These are phyloP conservation scores for Maudiozyma turicensis DNA, from an alignment of 805 yeast species.

Conservation along the genomic window DNA sequence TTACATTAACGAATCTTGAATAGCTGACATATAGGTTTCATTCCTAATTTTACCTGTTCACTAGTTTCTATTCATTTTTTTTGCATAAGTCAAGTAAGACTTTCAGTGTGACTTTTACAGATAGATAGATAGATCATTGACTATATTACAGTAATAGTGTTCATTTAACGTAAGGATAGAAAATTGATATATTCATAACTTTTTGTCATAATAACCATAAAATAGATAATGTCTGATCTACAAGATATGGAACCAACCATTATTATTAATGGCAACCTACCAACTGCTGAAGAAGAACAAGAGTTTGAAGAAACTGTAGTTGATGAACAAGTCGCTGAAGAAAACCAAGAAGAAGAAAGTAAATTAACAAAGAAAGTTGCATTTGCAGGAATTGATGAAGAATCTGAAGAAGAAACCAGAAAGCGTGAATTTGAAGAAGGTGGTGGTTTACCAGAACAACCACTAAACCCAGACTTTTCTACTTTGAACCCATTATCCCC, in stretches of 20 bases:
- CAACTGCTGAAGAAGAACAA: slow-evolving; percentile 29
- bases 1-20: too few relatives aligned
- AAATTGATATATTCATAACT: too few relatives aligned
- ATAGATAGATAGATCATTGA: too few relatives aligned
- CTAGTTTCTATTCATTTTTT: too few relatives aligned
- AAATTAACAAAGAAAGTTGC: slow-evolving; percentile 64
- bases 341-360: slow-evolving; percentile 31
- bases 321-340: slow-evolving; percentile 33
- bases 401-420: slow-evolving; percentile 67
- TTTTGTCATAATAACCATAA: too few relatives aligned
- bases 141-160: too few relatives aligned
- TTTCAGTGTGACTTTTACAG: too few relatives aligned
- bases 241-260: slow-evolving; percentile 81
- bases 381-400: slow-evolving; percentile 62
- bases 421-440: slow-evolving; percentile 90
- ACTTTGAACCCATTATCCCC: slow-evolving; percentile 80
- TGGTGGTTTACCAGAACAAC: slow-evolving; percentile 97
- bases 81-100: too few relatives aligned
- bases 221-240: slow-evolving; percentile 52
- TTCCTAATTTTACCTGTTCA: too few relatives aligned
- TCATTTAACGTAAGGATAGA: too few relatives aligned
- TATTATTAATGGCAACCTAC: slow-evolving; percentile 56
- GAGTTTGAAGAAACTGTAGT: slow-evolving; percentile 26
- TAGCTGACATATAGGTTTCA: too few relatives aligned
- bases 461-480: slow-evolving; percentile 76